Evolutionary conservation across 129 eudicot genomes (phyloP), one percentile per base, ranked within the genome.

Genomic region (Flaveria sonorensis): DNA sequence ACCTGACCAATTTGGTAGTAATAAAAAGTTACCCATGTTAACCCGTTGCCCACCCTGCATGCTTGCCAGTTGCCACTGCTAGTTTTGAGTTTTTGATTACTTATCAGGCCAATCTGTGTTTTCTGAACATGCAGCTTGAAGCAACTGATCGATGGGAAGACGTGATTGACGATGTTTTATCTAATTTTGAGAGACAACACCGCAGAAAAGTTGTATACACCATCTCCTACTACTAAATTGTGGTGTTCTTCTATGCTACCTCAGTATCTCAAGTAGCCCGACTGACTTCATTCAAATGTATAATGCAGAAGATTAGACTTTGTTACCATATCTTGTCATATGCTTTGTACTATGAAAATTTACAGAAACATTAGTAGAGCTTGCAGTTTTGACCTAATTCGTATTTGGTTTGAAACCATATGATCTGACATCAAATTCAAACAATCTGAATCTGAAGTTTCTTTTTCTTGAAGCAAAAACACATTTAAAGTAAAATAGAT

Each of bases 141-240:
- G 84, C 77, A 40, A 86, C 88, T 71, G 93, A 85, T 30, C 85
- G 78, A 70, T 89, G 96, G 98, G 96, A 88, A 81, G 92, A 86
- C 7, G 68, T 70, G 26, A 82, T 92, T 65, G 96, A 92, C 50
- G 90, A 89, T 57, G 77, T 92, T 11, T 84, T 89, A 28, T 70
- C 65, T 40, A 85, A 75, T 63, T 92, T 92, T 68, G 96, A 92
- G 83, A 86, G 87, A 70, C 82, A 89, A 40, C 88, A 89, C 68
- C 84, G 92, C 9, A 64, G 96, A 78, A 92, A 89, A 79, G 89
- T 92, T 30, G 39, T 87, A 16, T 92, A 92, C 78, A 88, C 86
- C 66, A 79, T 92, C 83, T 86, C 92, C 26, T 89, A 76, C 73
- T 92, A 89, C 64, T 92, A 86, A 87, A 10, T 13, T 45, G 18